Evolutionary conservation across 208 protist genomes (phyloP).

Genomic region (Acanthamoeba royreba): DNA sequence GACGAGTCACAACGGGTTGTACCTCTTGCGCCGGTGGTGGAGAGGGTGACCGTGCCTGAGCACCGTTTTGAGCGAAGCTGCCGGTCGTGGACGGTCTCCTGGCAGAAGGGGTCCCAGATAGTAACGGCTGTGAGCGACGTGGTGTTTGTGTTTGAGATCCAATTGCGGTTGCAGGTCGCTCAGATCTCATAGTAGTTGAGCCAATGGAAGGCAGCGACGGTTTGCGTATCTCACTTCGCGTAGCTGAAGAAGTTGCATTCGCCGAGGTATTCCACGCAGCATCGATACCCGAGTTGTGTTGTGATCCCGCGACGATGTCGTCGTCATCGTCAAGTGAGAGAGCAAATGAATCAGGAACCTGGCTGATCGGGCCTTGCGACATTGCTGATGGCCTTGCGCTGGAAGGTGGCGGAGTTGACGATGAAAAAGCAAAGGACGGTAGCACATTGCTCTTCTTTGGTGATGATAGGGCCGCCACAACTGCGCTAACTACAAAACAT

Average conservation of each 20-base stretch:
- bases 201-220: neutral
- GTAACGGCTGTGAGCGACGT: neutral
- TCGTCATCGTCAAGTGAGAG: neutral
- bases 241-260: neutral
- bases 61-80: neutral
- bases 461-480: neutral
- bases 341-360: neutral
- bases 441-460: neutral
- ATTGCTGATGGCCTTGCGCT: neutral
- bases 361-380: no score
- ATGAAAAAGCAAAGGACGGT: neutral
- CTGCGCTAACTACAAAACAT: neutral
- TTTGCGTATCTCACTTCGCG: neutral
- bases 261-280: no score
- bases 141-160: neutral
- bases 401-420: neutral
- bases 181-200: neutral
- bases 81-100: no score
- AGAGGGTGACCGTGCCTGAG: neutral
- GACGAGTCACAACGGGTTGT: no score
- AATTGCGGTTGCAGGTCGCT: neutral
- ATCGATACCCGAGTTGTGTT: no score
- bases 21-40: neutral
- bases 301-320: neutral
- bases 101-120: no score